A percentile compares a stretch with the other conserved stretches of the same genome.
phyloP scores from a whole-genome alignment of 1,284 basidiomycete genomes.

The Apiotrichum sp. region DNA sequence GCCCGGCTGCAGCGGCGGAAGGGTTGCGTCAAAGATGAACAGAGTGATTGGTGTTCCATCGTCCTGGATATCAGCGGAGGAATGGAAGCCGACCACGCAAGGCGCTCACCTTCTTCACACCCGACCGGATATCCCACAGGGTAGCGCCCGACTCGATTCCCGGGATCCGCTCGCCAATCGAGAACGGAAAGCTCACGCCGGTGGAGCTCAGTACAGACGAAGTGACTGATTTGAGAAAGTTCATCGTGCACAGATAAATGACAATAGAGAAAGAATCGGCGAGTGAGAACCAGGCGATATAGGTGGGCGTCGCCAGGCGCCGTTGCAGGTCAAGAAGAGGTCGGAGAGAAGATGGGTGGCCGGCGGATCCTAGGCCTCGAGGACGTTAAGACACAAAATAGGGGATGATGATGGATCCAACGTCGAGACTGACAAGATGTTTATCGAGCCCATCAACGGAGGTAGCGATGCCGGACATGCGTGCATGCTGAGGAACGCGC shows the following conservation, averaged over 20 bases:
- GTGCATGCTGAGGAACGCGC: too few species aligned
- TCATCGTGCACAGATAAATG: constrained; percentile 28
- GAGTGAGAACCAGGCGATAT: too few species aligned
- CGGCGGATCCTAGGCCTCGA: too few species aligned
- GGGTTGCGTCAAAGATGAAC: constrained; percentile 73
- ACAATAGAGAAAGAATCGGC: too few species aligned
- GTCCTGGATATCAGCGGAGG: constrained; percentile 56
- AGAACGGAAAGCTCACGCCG: constrained; percentile 81
- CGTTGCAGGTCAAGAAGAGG: too few species aligned
- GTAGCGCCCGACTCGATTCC: constrained; percentile 58
- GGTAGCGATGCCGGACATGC: too few species aligned
- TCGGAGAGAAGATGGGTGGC: too few species aligned
- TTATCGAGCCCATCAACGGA: too few species aligned
- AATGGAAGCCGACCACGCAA: neutral
- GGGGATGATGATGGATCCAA: too few species aligned
- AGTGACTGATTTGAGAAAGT: constrained; percentile 48
- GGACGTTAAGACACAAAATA: too few species aligned
- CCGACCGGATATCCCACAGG: constrained; percentile 83
- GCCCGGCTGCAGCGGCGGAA: constrained; percentile 43
- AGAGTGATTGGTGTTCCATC: constrained; percentile 76
- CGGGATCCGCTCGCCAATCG: constrained; percentile 68
- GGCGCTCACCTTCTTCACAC: constrained; percentile 68
- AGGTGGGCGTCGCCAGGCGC: too few species aligned
- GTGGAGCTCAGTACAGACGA: constrained; percentile 80
- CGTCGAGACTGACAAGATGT: too few species aligned